These are phyloP conservation scores for Adiantum capillusveneris DNA, from an alignment of 75 land plant genomes.

Conservation along the genomic window DNA sequence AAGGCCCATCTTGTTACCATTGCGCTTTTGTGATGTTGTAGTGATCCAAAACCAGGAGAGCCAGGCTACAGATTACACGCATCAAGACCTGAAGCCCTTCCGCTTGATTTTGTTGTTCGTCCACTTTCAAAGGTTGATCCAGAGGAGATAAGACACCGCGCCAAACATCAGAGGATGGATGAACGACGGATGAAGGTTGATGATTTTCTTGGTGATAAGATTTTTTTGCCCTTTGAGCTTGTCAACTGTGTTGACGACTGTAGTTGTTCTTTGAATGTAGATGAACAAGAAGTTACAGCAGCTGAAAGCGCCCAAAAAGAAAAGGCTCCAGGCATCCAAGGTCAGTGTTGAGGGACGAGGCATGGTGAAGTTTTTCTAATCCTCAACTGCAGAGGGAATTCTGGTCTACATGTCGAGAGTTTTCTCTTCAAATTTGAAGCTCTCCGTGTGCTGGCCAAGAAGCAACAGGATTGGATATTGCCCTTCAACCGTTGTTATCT, in stretches of 20 bases:
- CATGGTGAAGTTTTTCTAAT: constrained; percentile 63
- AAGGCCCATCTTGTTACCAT: too few relatives aligned
- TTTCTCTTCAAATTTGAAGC: too few relatives aligned
- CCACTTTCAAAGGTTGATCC: constrained; percentile 96
- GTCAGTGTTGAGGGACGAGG: constrained; percentile 97
- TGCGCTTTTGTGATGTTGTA: too few relatives aligned
- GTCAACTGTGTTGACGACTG: not conserved
- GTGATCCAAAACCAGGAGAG: constrained; percentile 66
- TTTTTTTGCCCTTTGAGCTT: not conserved
- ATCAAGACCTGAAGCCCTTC: constrained; percentile 84
- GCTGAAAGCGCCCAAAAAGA: constrained; percentile 83
- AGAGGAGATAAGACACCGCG: constrained; percentile 67
- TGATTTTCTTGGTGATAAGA: not conserved
- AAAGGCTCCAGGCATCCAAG: constrained; percentile 82
- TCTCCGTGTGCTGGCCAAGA: too few relatives aligned
- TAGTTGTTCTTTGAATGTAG: too few relatives aligned
- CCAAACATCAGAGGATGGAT: constrained; percentile 65
- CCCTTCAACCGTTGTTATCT: too few relatives aligned
- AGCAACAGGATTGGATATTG: too few relatives aligned
- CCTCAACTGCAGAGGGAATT: too few relatives aligned
- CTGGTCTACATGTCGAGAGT: too few relatives aligned
- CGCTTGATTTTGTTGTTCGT: constrained; percentile 86
- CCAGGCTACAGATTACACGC: constrained; percentile 62
- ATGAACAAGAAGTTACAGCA: constrained; percentile 98
- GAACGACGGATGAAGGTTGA: constrained; percentile 77